phyloP scores from a whole-genome alignment of 345 rosid species.

The Citrus australasica region DNA sequence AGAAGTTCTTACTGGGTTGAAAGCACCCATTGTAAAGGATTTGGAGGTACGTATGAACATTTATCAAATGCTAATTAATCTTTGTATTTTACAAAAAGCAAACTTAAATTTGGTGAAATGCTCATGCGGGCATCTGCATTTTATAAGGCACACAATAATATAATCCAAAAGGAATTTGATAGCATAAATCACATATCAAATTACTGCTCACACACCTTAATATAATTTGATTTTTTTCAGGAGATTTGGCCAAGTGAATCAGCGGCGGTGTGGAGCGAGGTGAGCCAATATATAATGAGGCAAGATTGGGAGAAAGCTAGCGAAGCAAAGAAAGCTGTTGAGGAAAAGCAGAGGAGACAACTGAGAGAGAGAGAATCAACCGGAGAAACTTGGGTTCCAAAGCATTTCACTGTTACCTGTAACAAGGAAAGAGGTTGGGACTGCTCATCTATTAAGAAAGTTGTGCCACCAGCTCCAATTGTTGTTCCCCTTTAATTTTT shows the following conservation, averaged over 20 bases:
- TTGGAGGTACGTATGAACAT: conserved; percentile 39
- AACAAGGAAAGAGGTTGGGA: conserved; percentile 55
- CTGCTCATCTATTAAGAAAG: conserved; percentile 47
- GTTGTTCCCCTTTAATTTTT: conserved; percentile 28
- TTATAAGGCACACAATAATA: too few relatives aligned
- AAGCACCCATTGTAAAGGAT: conserved; percentile 56
- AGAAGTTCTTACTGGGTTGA: conserved; percentile 49
- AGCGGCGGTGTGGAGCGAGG: conserved; percentile 63
- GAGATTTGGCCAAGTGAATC: conserved; percentile 61
- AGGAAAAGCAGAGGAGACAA: conserved; percentile 59
- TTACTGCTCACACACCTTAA: not conserved
- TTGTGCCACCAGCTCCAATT: conserved; percentile 66
- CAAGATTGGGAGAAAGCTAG: conserved; percentile 73
- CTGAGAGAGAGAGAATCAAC: conserved; percentile 39
- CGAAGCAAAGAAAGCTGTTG: conserved; percentile 60
- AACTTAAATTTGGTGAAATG: too few relatives aligned
- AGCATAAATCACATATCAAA: not conserved
- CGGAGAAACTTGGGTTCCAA: conserved; percentile 62
- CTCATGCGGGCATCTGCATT: too few relatives aligned
- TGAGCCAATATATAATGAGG: conserved; percentile 51
- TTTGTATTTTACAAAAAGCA: too few relatives aligned
- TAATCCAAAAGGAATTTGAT: too few relatives aligned
- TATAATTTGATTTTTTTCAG: conserved; percentile 24
- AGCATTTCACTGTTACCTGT: conserved; percentile 44
- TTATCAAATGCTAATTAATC: too few relatives aligned